These are phyloP conservation scores for Amniculicola lignicola DNA, from an alignment of 495 filamentous ascomycete species.

Conservation along the genomic window DNA sequence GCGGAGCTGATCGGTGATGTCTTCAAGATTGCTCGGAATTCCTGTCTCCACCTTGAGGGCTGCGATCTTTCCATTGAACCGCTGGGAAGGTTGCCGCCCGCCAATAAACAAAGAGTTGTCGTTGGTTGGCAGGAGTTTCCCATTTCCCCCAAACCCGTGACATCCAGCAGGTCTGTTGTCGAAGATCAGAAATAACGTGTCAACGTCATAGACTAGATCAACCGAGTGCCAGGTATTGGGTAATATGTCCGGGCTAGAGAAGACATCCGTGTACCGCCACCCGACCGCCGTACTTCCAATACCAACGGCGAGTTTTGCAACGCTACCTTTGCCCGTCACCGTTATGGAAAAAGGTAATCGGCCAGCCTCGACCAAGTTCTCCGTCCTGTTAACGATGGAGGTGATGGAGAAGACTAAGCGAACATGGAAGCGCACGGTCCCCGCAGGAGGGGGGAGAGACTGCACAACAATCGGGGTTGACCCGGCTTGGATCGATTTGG, in stretches of 20 bases:
- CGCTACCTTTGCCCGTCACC: too few species aligned
- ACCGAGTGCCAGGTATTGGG: constrained; percentile 2
- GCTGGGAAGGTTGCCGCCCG: background rate
- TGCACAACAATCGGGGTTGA: background rate
- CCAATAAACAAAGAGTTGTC: background rate
- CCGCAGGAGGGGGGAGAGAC: background rate
- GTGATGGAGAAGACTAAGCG: background rate
- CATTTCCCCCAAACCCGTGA: constrained; percentile 8
- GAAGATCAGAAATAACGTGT: constrained; percentile 6
- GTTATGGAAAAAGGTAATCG: too few species aligned
- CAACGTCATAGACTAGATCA: constrained; percentile 9
- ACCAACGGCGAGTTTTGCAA: too few species aligned
- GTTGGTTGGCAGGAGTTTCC: background rate
- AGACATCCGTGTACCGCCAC: too few species aligned
- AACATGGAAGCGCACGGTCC: background rate
- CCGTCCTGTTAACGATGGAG: background rate
- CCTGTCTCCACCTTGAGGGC: background rate
- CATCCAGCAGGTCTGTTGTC: background rate
- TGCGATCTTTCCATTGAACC: constrained; percentile 2
- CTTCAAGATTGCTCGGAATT: background rate
- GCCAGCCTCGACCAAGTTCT: background rate
- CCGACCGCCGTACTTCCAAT: too few species aligned
- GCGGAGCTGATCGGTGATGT: background rate
- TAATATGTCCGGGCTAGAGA: too few species aligned
- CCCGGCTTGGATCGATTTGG: background rate